These are phyloP conservation scores for Aspergillus hiratsukae DNA, from an alignment of 2,329 filamentous ascomycete species.

Conservation along the genomic window DNA sequence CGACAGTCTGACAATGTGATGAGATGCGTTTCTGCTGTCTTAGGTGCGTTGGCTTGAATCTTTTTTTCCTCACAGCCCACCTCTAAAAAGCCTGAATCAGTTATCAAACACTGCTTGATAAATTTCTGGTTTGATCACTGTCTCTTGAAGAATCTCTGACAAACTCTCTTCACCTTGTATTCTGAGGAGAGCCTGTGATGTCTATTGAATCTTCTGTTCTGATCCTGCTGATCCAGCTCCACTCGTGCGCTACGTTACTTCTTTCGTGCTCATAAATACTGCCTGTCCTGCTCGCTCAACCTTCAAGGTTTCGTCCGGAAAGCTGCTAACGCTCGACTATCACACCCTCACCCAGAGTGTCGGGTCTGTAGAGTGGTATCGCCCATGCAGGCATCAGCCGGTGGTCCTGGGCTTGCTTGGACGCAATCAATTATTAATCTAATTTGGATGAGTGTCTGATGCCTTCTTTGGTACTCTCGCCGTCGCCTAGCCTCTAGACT, in stretches of 20 bases:
- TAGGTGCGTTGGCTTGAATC: neutral
- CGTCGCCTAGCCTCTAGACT: neutral
- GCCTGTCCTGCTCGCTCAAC: neutral
- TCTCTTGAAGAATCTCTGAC: neutral
- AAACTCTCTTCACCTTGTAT: neutral
- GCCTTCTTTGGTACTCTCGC: neutral
- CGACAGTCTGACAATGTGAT: slow-evolving; percentile 10
- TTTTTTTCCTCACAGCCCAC: neutral
- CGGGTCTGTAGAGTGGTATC: slow-evolving; percentile 19
- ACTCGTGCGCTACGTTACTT: neutral
- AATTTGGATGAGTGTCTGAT: neutral
- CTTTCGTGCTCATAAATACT: neutral
- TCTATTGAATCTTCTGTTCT: neutral
- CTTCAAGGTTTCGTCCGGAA: neutral
- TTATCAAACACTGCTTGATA: neutral
- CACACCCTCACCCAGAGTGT: slow-evolving; percentile 23
- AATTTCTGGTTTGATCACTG: neutral
- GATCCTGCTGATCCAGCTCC: neutral
- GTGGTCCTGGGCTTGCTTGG: neutral
- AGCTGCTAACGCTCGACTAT: slow-evolving; percentile 22
- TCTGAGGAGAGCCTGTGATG: neutral
- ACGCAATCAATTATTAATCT: neutral
- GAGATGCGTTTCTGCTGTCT: slow-evolving; percentile 12
- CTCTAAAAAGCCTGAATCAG: neutral
- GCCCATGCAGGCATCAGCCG: slow-evolving; percentile 11